Base-by-base conservation (phyloP, 2,329 filamentous ascomycete species). In the Penicillium expansum region DNA sequence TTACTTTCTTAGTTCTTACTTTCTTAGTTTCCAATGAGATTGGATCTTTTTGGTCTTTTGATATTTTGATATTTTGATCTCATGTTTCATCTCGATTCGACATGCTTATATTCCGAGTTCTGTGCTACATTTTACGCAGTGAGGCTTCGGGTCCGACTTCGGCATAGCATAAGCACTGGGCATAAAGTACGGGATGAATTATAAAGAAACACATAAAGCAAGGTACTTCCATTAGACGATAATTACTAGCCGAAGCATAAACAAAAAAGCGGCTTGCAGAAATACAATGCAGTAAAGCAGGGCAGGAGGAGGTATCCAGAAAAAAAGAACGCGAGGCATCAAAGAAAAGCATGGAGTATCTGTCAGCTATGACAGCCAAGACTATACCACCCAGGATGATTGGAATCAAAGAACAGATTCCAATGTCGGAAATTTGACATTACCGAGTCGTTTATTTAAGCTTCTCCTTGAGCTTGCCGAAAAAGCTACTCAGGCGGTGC, bases 401-500 rank as follows among this genome's bases (percentile, higher is more conserved):
- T 45, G 42, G 30, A 37, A 48, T 35, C 47, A 49, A 37, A 48
- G 24, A 22, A 30, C 37, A 37, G 18, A 33, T 30, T 22, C 20
- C 37, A 43, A 48, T 20, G 22, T 27, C 16, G 5, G 27, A 32
- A 11, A 38, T 33, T 35, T 8, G 30, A 24, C 4, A 22, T 13
- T 4, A 38, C 24, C 32, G 6, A 35, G 29, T 32, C 38, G 24
- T 61, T 45, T 66, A 77, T 66, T 76, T 76, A 55, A 83, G 73
- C 71, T 82, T 83, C 62, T 81, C 81, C 76, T 83, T 83, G 55
- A 84, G 62, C 67, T 76, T 79, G 32, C 72, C 72, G 69, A 89
- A 83, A 66, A 89, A 82, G 52, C 80, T 76, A 73, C 86, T 88
- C 57, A 87, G 66, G 52, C 86, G 80, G 73, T 83, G 79, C 79